Conservation (phyloP, 345 rosid genomes). For the Populus davidiana region DNA sequence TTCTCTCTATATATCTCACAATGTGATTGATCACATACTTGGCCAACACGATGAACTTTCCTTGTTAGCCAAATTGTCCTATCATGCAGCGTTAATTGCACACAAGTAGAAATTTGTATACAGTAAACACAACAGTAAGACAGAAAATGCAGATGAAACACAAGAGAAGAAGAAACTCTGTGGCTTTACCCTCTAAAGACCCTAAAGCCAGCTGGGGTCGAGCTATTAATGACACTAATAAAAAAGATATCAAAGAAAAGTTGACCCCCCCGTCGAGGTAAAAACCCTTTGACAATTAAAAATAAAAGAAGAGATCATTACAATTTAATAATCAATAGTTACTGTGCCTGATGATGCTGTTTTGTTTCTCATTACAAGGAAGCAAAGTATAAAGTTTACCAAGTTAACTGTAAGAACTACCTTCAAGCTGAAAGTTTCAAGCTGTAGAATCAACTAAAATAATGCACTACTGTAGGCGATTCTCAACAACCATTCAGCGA, state of each 20-base stretch:
- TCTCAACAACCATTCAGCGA: not conserved
- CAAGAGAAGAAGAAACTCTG: not conserved
- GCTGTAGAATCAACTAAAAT: not conserved
- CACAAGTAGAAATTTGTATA: not conserved
- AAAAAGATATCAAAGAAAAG: conserved; percentile 7
- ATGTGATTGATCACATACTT: conserved; percentile 1
- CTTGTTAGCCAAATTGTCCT: not conserved
- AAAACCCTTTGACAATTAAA: conserved; percentile 22
- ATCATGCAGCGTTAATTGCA: not conserved
- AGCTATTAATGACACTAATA: conserved; percentile 7
- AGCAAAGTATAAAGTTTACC: conserved; percentile 5
- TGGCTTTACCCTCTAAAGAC: not conserved
- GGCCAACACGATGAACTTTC: not conserved
- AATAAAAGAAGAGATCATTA: conserved; percentile 23
- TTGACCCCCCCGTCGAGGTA: conserved; percentile 11
- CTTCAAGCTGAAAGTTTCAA: not conserved
- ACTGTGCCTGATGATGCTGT: not conserved
- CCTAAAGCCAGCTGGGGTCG: conserved; percentile 7
- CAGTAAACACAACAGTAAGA: not conserved
- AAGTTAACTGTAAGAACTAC: not conserved
- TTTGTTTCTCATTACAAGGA: not conserved
- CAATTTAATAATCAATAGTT: conserved; percentile 12
- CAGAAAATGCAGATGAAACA: not conserved
- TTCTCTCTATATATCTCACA: not conserved
- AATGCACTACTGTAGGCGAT: not conserved